A percentile compares a stretch with the other conserved stretches of the same genome.
These are phyloP conservation scores for Poa pratensis DNA, from an alignment of 176 grass and related monocot genomes.

Conservation along the genomic window DNA sequence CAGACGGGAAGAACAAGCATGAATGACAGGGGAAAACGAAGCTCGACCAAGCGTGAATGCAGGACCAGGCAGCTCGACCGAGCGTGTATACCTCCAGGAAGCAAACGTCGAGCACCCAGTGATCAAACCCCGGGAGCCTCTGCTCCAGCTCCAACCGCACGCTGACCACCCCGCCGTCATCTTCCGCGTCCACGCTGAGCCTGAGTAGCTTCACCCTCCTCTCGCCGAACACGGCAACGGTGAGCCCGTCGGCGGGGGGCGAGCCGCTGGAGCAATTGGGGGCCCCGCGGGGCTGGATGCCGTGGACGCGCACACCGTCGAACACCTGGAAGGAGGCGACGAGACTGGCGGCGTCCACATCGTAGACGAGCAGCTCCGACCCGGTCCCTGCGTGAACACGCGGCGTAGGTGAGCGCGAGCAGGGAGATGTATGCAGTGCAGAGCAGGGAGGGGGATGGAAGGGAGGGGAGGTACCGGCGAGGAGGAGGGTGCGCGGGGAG, in stretches of 20 bases:
- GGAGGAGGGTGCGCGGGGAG: constrained; percentile 23
- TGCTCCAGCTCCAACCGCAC: constrained; percentile 55
- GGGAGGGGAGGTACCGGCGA: constrained; percentile 41
- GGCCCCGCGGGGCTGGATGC: constrained; percentile 50
- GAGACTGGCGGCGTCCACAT: constrained; percentile 44
- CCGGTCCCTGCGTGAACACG: constrained; percentile 54
- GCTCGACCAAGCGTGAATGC: neutral
- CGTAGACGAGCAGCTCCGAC: constrained; percentile 72
- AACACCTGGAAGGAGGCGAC: constrained; percentile 70
- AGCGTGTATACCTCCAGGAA: constrained; percentile 59
- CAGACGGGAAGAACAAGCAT: neutral
- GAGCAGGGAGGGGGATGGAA: neutral
- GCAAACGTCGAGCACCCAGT: constrained; percentile 80
- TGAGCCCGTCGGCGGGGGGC: neutral
- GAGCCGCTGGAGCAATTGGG: neutral
- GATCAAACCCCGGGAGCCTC: constrained; percentile 68
- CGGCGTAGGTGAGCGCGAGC: neutral
- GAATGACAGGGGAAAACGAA: neutral
- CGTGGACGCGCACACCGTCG: constrained; percentile 79
- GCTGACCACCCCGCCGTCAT: neutral
- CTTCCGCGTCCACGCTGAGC: neutral
- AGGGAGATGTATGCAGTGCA: neutral
- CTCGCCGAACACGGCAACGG: constrained; percentile 69
- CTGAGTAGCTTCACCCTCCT: constrained; percentile 70
- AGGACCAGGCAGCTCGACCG: neutral